Evolutionary conservation across 2,329 filamentous ascomycete species (phyloP).

Genomic region (Trichophaea hybrida): DNA sequence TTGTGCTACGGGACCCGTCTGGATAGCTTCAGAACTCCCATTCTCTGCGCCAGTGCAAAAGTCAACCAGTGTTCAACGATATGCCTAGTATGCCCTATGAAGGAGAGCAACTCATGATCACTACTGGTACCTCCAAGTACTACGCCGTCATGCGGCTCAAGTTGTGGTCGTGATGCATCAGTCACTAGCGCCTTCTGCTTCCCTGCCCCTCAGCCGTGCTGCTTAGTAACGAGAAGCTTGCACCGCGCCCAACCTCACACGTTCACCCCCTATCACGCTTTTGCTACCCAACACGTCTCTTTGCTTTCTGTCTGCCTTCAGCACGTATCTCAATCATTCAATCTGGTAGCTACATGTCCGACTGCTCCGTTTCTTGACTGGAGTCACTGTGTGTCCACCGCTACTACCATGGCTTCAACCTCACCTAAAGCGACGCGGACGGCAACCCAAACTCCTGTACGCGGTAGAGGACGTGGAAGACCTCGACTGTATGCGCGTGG

Average conservation of each 20-base stretch:
- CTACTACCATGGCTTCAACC: neutral
- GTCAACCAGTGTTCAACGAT: too few relatives aligned
- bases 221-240: slow-evolving; percentile 2
- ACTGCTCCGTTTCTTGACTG: neutral
- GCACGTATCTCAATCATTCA: neutral
- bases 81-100: too few relatives aligned
- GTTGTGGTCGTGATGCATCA: neutral
- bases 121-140: too few relatives aligned
- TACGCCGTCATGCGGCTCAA: too few relatives aligned
- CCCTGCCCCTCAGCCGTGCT: neutral
- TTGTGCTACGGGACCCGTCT: too few relatives aligned
- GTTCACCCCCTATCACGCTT: neutral
- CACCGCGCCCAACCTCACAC: slow-evolving; percentile 1
- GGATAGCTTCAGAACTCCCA: too few relatives aligned
- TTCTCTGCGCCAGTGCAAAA: too few relatives aligned
- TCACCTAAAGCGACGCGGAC: slow-evolving; percentile 4
- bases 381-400: neutral
- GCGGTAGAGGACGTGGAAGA: slow-evolving; percentile 22
- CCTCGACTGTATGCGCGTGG: slow-evolving; percentile 19
- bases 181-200: neutral
- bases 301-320: neutral
- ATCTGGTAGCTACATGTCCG: neutral
- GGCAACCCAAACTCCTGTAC: slow-evolving; percentile 5
- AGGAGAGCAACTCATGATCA: too few relatives aligned
- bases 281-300: neutral